Percentiles rank a stretch among this genome's conserved stretches.
phyloP scores from a whole-genome alignment of 495 filamentous ascomycete species.

The Aspergillus cavernicola region DNA sequence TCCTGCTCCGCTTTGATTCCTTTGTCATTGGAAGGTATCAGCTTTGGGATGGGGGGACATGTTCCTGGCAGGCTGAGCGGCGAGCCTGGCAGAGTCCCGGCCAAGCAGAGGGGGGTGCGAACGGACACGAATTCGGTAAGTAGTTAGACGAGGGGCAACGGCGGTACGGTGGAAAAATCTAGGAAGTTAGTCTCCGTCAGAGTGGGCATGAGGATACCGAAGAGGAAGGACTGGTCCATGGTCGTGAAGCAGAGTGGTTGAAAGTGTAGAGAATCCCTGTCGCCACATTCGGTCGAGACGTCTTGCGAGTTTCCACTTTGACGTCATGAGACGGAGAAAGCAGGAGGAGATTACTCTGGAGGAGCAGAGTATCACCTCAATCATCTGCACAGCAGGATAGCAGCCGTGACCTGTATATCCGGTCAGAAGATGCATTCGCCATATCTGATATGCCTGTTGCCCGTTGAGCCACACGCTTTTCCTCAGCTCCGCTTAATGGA shows the following conservation, averaged over 20 bases:
- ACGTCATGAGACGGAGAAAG: constrained; percentile 12
- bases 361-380: background rate
- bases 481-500: background rate
- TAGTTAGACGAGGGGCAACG: constrained; percentile 3
- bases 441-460: constrained; percentile 4
- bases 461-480: background rate
- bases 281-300: constrained; percentile 12
- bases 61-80: too few relatives aligned
- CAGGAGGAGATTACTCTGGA: background rate
- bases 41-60: background rate
- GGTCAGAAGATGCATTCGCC: background rate
- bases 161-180: constrained; percentile 4
- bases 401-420: background rate
- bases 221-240: constrained; percentile 7
- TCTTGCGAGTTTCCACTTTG: constrained; percentile 9
- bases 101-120: constrained; percentile 1
- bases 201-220: constrained; percentile 15
- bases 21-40: background rate
- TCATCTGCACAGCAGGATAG: background rate
- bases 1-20: constrained; percentile 8
- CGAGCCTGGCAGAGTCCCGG: constrained; percentile 5
- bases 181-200: constrained; percentile 2
- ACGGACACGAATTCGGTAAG: background rate
- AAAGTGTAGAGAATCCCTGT: constrained; percentile 11
- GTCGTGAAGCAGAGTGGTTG: constrained; percentile 13